phyloP scores from a whole-genome alignment of 331 rosid genomes.

The Saraca asoca region DNA sequence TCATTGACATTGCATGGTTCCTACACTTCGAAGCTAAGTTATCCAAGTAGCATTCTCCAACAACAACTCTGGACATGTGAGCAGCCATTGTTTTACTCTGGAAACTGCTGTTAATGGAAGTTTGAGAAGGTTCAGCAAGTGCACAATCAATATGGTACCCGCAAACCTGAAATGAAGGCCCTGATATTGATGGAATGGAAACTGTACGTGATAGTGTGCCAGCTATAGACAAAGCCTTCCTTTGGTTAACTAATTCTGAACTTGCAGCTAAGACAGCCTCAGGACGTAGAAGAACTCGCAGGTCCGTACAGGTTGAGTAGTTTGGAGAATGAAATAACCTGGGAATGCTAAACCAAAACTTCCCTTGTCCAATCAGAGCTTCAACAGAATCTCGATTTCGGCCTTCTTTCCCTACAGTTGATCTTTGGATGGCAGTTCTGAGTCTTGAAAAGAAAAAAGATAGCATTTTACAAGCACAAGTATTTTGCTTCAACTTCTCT shows the following conservation, averaged over 20 bases:
- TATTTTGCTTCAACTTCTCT: slow-evolving; percentile 35
- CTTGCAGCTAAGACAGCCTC: slow-evolving; percentile 52
- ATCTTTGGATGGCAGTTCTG: slow-evolving; percentile 51
- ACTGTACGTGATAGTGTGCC: slow-evolving; percentile 71
- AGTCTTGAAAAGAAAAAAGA: slow-evolving; percentile 58
- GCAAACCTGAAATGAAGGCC: slow-evolving; percentile 68
- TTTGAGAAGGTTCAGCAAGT: slow-evolving; percentile 44
- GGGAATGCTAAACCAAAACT: slow-evolving; percentile 53
- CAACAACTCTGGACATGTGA: slow-evolving; percentile 47
- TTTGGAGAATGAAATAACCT: slow-evolving; percentile 50
- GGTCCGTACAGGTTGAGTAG: slow-evolving; percentile 46
- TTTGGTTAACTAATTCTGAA: slow-evolving; percentile 48
- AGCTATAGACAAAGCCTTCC: slow-evolving; percentile 60
- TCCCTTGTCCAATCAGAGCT: slow-evolving; percentile 63
- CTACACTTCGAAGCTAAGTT: slow-evolving; percentile 35
- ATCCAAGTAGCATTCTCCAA: slow-evolving; percentile 49
- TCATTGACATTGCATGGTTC: slow-evolving; percentile 31
- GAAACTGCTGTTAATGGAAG: slow-evolving; percentile 37
- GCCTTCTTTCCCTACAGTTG: slow-evolving; percentile 57
- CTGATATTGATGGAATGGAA: slow-evolving; percentile 69
- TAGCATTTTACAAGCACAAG: slow-evolving; percentile 70
- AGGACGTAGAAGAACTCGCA: slow-evolving; percentile 39
- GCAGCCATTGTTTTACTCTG: slow-evolving; percentile 65
- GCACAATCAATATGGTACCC: slow-evolving; percentile 66
- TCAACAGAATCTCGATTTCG: slow-evolving; percentile 51